Conservation (phyloP, 2,329 filamentous ascomycete genomes). For the Chrysoporthe cubensis region DNA sequence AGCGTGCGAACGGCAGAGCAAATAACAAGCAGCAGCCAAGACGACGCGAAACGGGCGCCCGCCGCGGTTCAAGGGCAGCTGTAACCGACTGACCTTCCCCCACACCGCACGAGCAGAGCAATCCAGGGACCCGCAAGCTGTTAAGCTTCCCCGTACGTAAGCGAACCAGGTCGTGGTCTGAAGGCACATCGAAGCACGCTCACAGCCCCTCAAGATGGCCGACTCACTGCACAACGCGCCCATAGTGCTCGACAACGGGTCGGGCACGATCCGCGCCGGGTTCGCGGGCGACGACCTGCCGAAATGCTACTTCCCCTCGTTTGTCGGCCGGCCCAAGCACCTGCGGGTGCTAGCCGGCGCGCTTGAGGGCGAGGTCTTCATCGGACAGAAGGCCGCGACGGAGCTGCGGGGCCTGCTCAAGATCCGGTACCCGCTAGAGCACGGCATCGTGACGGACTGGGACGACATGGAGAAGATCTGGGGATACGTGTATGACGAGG, state of each 20-base stretch:
- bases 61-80: not conserved
- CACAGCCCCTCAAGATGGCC: conserved; percentile 47
- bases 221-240: conserved; percentile 89
- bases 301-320: conserved; percentile 97
- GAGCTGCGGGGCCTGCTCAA: conserved; percentile 92
- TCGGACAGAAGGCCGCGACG: conserved; percentile 84
- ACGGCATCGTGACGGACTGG: conserved; percentile 99
- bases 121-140: not conserved
- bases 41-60: not conserved
- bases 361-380: conserved; percentile 95
- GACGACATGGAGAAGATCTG: conserved; percentile 99
- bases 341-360: conserved; percentile 93
- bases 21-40: not conserved
- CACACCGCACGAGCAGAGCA: not conserved
- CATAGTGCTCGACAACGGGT: conserved; percentile 98
- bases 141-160: not conserved
- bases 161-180: not conserved
- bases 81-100: not conserved
- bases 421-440: conserved; percentile 93
- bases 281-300: conserved; percentile 96
- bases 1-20: not conserved
- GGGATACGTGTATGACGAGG: conserved; percentile 96
- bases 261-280: conserved; percentile 93
- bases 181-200: not conserved
- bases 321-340: conserved; percentile 95